Evolutionary conservation across 2,329 filamentous ascomycete genomes (phyloP).

Genomic region (Talaromyces sp.): DNA sequence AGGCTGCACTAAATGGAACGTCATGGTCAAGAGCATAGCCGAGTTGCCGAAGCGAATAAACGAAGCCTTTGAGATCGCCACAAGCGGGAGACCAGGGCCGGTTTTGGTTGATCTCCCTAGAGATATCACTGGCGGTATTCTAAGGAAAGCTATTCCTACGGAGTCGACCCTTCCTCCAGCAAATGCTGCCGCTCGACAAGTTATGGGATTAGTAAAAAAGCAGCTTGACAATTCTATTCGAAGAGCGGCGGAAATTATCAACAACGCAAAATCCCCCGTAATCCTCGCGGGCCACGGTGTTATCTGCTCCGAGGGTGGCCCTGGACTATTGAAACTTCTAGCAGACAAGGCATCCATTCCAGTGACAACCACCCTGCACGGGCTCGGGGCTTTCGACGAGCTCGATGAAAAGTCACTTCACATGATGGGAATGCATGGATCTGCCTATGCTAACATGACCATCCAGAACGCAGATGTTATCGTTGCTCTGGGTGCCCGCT

Average conservation of each 20-base stretch:
- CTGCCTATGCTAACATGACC: conserved; percentile 96
- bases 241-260: conserved; percentile 76
- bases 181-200: conserved; percentile 77
- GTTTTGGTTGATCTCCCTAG: conserved; percentile 95
- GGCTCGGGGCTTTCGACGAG: conserved; percentile 87
- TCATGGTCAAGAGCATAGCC: conserved; percentile 93
- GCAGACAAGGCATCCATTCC: conserved; percentile 86
- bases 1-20: conserved; percentile 97
- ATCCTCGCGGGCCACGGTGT: conserved; percentile 94
- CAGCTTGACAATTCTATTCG: conserved; percentile 69
- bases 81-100: conserved; percentile 84
- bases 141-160: conserved; percentile 78
- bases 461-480: conserved; percentile 97
- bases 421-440: conserved; percentile 98
- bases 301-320: conserved; percentile 71
- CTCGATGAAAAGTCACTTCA: conserved; percentile 89
- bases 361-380: conserved; percentile 92
- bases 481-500: conserved; percentile 86
- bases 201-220: conserved; percentile 64
- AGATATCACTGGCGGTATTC: conserved; percentile 82
- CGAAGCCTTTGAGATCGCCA: conserved; percentile 97
- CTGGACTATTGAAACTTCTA: conserved; percentile 72
- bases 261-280: conserved; percentile 85
- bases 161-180: conserved; percentile 70
- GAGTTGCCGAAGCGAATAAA: conserved; percentile 92